These are phyloP conservation scores for Parascedosporium putredinis DNA, from an alignment of 2,329 filamentous ascomycete genomes.

Conservation along the genomic window DNA sequence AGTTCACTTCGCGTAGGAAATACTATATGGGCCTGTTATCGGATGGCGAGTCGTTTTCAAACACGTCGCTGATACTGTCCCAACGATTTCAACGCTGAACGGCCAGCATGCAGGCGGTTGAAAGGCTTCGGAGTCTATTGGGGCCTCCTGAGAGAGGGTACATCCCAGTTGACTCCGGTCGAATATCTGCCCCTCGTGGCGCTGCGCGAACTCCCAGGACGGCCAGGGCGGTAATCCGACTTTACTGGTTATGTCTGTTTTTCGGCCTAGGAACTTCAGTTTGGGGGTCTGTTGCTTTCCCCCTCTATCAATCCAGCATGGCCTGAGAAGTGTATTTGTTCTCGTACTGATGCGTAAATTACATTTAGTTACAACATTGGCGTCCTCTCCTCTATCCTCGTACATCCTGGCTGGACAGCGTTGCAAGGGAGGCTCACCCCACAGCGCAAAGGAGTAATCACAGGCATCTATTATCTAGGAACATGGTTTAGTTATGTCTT, in stretches of 20 bases:
- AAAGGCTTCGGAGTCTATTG: neutral
- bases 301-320: neutral
- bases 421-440: constrained; percentile 33
- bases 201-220: constrained; percentile 6
- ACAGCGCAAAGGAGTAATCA: constrained; percentile 39
- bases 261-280: constrained; percentile 39
- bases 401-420: constrained; percentile 42
- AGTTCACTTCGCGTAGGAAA: too few species aligned
- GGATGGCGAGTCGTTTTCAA: too few species aligned
- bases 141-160: constrained; percentile 3
- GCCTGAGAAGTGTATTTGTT: neutral
- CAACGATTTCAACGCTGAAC: neutral
- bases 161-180: neutral
- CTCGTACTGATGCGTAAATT: neutral
- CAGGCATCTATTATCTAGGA: constrained; percentile 47
- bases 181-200: neutral
- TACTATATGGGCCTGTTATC: too few species aligned
- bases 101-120: neutral
- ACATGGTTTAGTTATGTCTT: constrained; percentile 46
- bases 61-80: neutral
- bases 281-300: constrained; percentile 33
- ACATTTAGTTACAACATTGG: constrained; percentile 41
- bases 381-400: constrained; percentile 44
- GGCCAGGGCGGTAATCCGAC: constrained; percentile 20
- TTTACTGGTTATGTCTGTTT: constrained; percentile 33